These are phyloP conservation scores for Aspergillus neoniger DNA, from an alignment of 2,329 filamentous ascomycete species.

Conservation along the genomic window DNA sequence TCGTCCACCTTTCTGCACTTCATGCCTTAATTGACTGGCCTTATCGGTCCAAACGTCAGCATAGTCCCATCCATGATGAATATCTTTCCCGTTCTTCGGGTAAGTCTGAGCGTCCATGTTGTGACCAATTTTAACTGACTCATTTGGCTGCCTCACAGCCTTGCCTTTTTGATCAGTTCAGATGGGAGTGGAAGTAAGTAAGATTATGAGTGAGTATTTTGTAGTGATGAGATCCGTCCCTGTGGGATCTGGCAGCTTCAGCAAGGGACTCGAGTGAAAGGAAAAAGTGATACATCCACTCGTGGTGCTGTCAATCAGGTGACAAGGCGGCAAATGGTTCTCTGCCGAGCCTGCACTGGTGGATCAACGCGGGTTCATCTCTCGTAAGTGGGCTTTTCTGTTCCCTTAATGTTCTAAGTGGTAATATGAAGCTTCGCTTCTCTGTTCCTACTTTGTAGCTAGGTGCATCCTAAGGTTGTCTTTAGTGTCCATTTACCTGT, in stretches of 20 bases:
- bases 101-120: neutral
- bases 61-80: slow-evolving; percentile 7
- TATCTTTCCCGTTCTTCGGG: neutral
- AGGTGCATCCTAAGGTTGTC: neutral
- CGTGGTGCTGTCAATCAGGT: slow-evolving; percentile 8
- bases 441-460: neutral
- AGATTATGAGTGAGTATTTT: neutral
- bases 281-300: slow-evolving; percentile 20
- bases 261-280: no score
- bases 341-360: slow-evolving; percentile 19
- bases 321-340: slow-evolving; percentile 13
- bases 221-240: neutral
- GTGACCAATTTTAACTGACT: no score
- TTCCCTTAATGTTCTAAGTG: slow-evolving; percentile 1
- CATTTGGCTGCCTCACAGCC: no score
- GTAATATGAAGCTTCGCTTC: no score
- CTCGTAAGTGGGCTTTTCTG: slow-evolving; percentile 6
- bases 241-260: neutral
- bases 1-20: slow-evolving; percentile 23
- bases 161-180: neutral
- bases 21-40: slow-evolving; percentile 13
- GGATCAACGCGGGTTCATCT: slow-evolving; percentile 23
- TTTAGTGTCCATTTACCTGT: neutral
- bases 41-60: slow-evolving; percentile 10
- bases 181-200: no score